phyloP scores from a whole-genome alignment of 345 rosid genomes.

The Moringa oleifera region DNA sequence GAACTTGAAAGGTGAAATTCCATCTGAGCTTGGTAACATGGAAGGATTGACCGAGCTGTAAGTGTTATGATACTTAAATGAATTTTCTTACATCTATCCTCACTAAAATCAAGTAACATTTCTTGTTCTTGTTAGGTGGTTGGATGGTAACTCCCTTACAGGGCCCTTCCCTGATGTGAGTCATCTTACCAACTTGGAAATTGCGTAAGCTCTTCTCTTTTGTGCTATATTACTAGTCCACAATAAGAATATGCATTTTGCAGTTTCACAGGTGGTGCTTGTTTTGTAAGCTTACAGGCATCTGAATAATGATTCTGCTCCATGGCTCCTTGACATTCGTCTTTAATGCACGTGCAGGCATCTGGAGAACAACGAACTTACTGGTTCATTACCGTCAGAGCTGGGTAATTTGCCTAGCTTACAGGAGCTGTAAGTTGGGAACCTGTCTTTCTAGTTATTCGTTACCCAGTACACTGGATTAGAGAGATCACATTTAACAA shows the following conservation, averaged over 20 bases:
- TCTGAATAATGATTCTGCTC: neutral
- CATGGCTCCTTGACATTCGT: slow-evolving; percentile 16
- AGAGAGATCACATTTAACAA: neutral
- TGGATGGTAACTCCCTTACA: slow-evolving; percentile 62
- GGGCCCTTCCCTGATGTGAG: slow-evolving; percentile 82
- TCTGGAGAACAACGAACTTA: slow-evolving; percentile 77
- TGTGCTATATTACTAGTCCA: too few relatives aligned
- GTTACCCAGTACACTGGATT: too few relatives aligned
- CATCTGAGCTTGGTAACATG: slow-evolving; percentile 57
- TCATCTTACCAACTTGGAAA: slow-evolving; percentile 58
- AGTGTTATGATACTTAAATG: slow-evolving; percentile 20
- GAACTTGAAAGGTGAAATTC: slow-evolving; percentile 60
- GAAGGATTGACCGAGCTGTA: slow-evolving; percentile 71
- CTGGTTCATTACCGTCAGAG: slow-evolving; percentile 71
- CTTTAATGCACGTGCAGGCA: slow-evolving; percentile 50
- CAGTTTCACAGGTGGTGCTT: too few relatives aligned
- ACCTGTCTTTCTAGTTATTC: neutral
- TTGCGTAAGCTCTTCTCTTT: slow-evolving; percentile 51
- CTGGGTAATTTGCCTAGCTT: slow-evolving; percentile 61
- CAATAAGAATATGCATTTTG: too few relatives aligned
- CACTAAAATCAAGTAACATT: slow-evolving; percentile 4
- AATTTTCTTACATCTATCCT: neutral
- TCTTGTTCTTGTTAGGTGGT: slow-evolving; percentile 55
- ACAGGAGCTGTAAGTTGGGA: slow-evolving; percentile 67
- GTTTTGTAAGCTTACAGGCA: too few relatives aligned